phyloP scores from a whole-genome alignment of 176 grass and related monocot species.

The Poa annua region DNA sequence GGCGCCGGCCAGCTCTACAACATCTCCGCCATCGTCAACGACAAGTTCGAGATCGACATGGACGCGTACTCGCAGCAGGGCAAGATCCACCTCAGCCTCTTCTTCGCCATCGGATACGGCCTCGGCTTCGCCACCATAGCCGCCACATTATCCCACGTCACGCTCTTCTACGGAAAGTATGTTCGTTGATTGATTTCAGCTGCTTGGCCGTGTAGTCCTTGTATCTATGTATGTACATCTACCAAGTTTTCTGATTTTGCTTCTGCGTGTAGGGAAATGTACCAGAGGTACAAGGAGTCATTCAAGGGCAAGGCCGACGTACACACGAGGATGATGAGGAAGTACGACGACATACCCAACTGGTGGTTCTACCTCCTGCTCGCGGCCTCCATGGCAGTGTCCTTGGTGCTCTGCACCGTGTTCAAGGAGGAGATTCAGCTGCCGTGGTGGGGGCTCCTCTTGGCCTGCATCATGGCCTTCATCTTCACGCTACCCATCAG shows the following conservation, averaged over 20 bases:
- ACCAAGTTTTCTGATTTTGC: neutral
- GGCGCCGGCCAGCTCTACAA: constrained; percentile 56
- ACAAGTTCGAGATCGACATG: constrained; percentile 71
- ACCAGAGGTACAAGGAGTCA: constrained; percentile 54
- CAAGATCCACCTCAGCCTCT: constrained; percentile 77
- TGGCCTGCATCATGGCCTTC: constrained; percentile 72
- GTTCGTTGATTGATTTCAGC: neutral
- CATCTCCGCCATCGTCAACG: constrained; percentile 75
- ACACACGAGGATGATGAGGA: constrained; percentile 84
- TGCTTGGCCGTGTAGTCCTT: neutral
- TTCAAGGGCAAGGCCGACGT: constrained; percentile 74
- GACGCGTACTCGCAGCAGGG: constrained; percentile 61
- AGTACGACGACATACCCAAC: constrained; percentile 77
- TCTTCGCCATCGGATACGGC: constrained; percentile 78
- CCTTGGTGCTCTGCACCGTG: constrained; percentile 72
- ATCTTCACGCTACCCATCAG: constrained; percentile 84
- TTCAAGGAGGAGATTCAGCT: constrained; percentile 84
- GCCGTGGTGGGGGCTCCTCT: constrained; percentile 87
- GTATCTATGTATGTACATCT: neutral
- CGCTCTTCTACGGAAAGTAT: constrained; percentile 79
- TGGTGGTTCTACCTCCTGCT: constrained; percentile 85
- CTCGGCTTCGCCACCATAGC: constrained; percentile 85
- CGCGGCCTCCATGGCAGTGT: constrained; percentile 26
- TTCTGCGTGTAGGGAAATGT: constrained; percentile 63
- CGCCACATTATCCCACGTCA: constrained; percentile 69